phyloP scores from a whole-genome alignment of 1,139 yeast genomes.

The Suhomyces atakaporum region DNA sequence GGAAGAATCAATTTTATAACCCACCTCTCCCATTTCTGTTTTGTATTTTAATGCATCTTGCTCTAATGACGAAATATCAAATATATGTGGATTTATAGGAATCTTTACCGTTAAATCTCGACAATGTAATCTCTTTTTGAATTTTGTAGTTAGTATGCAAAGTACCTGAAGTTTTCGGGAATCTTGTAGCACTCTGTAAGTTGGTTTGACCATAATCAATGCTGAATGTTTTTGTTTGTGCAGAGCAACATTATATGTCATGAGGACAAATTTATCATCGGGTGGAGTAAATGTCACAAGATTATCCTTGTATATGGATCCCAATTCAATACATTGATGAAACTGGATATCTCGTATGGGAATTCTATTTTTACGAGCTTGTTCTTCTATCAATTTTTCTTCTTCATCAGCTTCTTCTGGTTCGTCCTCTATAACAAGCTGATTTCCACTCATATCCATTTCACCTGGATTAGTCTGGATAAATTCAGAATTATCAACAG shows the following conservation, averaged over 20 bases:
- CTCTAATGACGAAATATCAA: constrained; percentile 37
- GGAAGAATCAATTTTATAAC: constrained; percentile 46
- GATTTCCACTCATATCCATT: constrained; percentile 19
- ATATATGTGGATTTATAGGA: constrained; percentile 41
- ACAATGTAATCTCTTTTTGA: constrained; percentile 39
- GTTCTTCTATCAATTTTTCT: constrained; percentile 7
- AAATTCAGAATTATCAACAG: constrained; percentile 16
- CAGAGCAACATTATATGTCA: constrained; percentile 46
- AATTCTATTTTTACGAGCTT: constrained; percentile 19
- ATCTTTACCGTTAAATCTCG: constrained; percentile 33
- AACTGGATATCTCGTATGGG: constrained; percentile 48
- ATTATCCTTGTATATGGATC: constrained; percentile 40
- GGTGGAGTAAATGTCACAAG: constrained; percentile 49
- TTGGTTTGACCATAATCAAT: constrained; percentile 40
- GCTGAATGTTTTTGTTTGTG: constrained; percentile 40
- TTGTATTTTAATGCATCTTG: constrained; percentile 37
- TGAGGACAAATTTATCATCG: constrained; percentile 43
- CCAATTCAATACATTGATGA: constrained; percentile 48
- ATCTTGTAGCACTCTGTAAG: constrained; percentile 27
- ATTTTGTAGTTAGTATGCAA: constrained; percentile 37
- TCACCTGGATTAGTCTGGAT: constrained; percentile 7
- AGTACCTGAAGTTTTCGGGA: constrained; percentile 36
- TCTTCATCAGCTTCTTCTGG: constrained; percentile 19
- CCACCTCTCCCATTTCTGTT: constrained; percentile 45
- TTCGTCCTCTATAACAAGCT: constrained; percentile 18